phyloP scores from a whole-genome alignment of 75 land plant species.

The Pinus tabuliformis region DNA sequence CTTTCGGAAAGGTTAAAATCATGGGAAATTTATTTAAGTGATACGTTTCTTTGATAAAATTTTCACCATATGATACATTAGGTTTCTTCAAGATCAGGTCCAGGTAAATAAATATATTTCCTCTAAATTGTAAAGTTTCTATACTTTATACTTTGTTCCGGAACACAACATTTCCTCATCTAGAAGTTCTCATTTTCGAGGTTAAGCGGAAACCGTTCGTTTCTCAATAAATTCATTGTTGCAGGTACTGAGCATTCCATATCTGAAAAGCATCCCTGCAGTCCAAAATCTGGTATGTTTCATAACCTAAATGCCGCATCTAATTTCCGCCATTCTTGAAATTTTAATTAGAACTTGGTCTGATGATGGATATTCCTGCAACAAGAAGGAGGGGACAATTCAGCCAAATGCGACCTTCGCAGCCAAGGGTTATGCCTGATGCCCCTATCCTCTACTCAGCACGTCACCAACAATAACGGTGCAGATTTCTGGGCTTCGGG shows the following conservation, averaged over 20 bases:
- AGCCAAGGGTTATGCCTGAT: conserved; percentile 20
- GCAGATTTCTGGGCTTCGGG: conserved; percentile 26
- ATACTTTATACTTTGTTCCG: too few species aligned
- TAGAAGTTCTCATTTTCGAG: too few species aligned
- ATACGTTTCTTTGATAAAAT: too few species aligned
- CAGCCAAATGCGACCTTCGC: conserved; percentile 1
- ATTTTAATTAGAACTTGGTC: too few species aligned
- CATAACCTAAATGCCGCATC: neutral
- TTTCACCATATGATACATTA: conserved; percentile 82
- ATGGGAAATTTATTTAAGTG: too few species aligned
- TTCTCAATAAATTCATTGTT: neutral
- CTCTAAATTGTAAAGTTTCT: too few species aligned
- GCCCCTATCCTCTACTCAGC: conserved; percentile 13
- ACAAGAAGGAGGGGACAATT: neutral
- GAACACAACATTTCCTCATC: too few species aligned
- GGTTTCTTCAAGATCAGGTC: conserved; percentile 79
- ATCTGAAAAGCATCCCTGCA: too few species aligned
- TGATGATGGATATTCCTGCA: neutral
- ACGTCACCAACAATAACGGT: conserved; percentile 21
- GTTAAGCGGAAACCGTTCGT: too few species aligned
- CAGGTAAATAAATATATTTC: conserved; percentile 35
- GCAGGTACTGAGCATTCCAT: conserved; percentile 4
- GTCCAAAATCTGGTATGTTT: neutral
- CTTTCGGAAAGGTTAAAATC: conserved; percentile 70
- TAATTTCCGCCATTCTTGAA: neutral